Evolutionary conservation across 495 filamentous ascomycete species (phyloP), one percentile per base, ranked within the genome.

Genomic region (Eremomyces bilateralis): DNA sequence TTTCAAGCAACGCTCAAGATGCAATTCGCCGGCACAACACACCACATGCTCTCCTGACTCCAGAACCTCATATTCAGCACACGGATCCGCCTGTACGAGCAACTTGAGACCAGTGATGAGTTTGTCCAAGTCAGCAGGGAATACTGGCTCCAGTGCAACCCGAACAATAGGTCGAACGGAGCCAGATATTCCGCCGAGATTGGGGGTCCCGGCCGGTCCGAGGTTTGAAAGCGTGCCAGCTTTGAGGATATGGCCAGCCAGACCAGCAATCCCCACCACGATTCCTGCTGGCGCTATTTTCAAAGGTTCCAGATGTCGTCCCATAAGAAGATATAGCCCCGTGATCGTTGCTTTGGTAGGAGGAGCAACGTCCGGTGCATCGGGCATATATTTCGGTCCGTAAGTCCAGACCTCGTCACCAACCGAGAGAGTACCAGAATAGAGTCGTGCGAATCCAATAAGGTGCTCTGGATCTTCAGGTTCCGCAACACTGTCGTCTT

Each of bases 251-350:
- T 80, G 69, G 18, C 85, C 88, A 42, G 83, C 83, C 6, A 99
- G 65, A 15, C 88, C 88, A 13, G 71, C 80, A 21, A 99, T 82
- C n/a, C 85, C 88, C 48, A 95, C 94, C 5, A 99, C 79, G 5
- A 88, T 82, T 20, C 88, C 88, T 15, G 88, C 85, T 2, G 88
- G 83, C 0, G 95, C 83, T 0, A 77, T 77, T 28, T 66, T 59
- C 2, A 99, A 67, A 0, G 75, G 63, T 45, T 95, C 88, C 1
- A 99, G 63, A 40, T 76, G 73, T 28, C 83, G 66, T 21, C 88
- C 88, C 88, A 99, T 99, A 32, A 99, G 64, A 41, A 95, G 75
- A 55, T 99, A 99, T 15, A 99, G 60, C 3, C 80, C 78, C 19
- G 73, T 84, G 20, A 99, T 73, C 1, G 65, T 83, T 22, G 85